Base-by-base conservation (phyloP, 495 filamentous ascomycete species). In the Copromyces sp. region DNA sequence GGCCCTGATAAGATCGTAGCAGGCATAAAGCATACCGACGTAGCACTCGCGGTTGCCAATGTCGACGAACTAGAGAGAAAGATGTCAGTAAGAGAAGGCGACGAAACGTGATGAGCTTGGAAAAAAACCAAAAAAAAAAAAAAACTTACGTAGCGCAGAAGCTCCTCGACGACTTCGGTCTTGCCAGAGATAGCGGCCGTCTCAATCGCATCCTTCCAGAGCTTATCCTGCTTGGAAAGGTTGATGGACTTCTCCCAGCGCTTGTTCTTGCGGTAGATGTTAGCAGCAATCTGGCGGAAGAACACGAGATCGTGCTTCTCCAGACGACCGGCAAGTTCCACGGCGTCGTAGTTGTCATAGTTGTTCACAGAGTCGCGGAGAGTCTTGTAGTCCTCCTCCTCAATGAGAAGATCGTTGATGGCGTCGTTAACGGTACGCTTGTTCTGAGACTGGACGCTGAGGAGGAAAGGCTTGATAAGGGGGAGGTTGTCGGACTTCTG, bases 191-290 rank as follows among this genome's bases (percentile, higher is more conserved):
- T 94, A n/a, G 96, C 96, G 14, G 96, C 89, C 37, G 96, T 99
- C 87, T 99, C 96, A 75, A 99, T 98, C 38, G 96, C 96, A 87
- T 99, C 96, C 87, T 97, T 98, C 90, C 94, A 99, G 42, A 99
- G 86, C 89, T 97, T 98, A 85, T 99, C 96, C 81, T 98, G 96
- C 88, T 99, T 99, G 12, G 94, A 97, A 68, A 99, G 85, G 69
- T 92, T 90, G 81, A 99, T 98, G n/a, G 95, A 98, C 86, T 98
- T 98, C 82, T 97, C 94, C 96, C 96, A 99, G 73, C 96, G 90
- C 90, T 98, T 98, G 86, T 97, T 98, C 88, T 98, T 98, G 74
- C 96, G 93, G 86, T 98, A 99, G 84, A 99, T 98, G 86, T 88
- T 96, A 75, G 96, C 93, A 11, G 96, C 95, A 77, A 98, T 96